A percentile compares a stretch with the other conserved stretches of the same genome.
Evolutionary conservation across 345 rosid species (phyloP).

Genomic region (Hypericum perforatum): DNA sequence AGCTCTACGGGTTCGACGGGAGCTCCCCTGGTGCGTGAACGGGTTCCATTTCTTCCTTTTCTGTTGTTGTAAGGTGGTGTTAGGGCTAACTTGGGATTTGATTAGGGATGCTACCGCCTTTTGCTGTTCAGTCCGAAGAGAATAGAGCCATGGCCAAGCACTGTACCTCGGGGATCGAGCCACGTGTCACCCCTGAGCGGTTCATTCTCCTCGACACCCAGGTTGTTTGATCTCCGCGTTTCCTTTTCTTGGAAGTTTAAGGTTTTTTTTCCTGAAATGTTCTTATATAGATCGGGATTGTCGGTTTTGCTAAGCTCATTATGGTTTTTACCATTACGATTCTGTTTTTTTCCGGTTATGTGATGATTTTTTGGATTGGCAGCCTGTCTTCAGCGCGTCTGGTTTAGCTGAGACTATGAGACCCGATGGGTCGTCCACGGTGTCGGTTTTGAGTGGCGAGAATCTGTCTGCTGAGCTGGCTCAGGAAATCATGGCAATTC

Average conservation of each 20-base stretch:
- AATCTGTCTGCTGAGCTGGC: slow-evolving; percentile 70
- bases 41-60: neutral
- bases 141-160: slow-evolving; percentile 57
- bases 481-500: slow-evolving; percentile 67
- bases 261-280: neutral
- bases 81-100: no score
- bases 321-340: no score
- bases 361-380: slow-evolving; percentile 18
- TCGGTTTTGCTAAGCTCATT: no score
- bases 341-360: neutral
- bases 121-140: slow-evolving; percentile 53
- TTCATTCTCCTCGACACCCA: slow-evolving; percentile 73
- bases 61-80: no score
- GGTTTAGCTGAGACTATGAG: slow-evolving; percentile 66
- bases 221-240: slow-evolving; percentile 26
- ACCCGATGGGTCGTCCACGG: slow-evolving; percentile 64
- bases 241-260: neutral
- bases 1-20: slow-evolving; percentile 66
- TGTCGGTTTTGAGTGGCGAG: slow-evolving; percentile 58
- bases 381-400: slow-evolving; percentile 76
- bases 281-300: no score
- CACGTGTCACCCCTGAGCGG: slow-evolving; percentile 68
- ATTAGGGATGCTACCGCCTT: slow-evolving; percentile 73
- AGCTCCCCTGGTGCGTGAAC: slow-evolving; percentile 48
- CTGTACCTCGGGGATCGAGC: slow-evolving; percentile 66